Evolutionary conservation across 441 rosid species (phyloP).

Genomic region (Bruguiera hainesii): DNA sequence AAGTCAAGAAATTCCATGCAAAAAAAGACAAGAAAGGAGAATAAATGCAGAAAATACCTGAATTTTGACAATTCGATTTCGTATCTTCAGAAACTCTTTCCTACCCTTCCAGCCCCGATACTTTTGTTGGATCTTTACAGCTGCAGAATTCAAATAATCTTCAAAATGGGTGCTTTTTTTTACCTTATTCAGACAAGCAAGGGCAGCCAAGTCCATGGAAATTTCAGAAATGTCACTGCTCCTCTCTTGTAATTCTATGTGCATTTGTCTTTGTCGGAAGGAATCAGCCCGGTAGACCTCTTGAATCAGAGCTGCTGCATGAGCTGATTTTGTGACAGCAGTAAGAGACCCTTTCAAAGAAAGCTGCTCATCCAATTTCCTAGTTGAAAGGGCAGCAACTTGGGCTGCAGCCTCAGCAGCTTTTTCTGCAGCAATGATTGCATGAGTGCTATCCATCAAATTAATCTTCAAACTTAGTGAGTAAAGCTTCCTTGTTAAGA

Average conservation of each 20-base stretch:
- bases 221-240: conserved; percentile 34
- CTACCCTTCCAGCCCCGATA: conserved; percentile 90
- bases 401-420: conserved; percentile 30
- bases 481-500: conserved; percentile 48
- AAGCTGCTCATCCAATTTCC: conserved; percentile 32
- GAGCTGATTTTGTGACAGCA: conserved; percentile 71
- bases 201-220: conserved; percentile 51
- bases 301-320: conserved; percentile 80
- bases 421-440: conserved; percentile 30
- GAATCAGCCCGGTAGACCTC: conserved; percentile 56
- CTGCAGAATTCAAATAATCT: conserved; percentile 71
- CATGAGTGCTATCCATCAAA: conserved; percentile 20
- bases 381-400: conserved; percentile 22
- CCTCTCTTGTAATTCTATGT: conserved; percentile 43
- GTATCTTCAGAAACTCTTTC: conserved; percentile 65
- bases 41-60: conserved; percentile 44
- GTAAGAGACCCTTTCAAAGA: conserved; percentile 67
- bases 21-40: neutral
- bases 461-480: conserved; percentile 36
- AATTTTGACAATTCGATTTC: conserved; percentile 67
- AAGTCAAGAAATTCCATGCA: neutral
- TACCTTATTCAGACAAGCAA: conserved; percentile 45
- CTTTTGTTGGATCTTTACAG: conserved; percentile 68
- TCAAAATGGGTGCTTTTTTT: conserved; percentile 49
- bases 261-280: conserved; percentile 48